A percentile compares a stretch with the other conserved stretches of the same genome.
These are phyloP conservation scores for Sporothrix euskadiensis DNA, from an alignment of 2,329 filamentous ascomycete species.

Conservation along the genomic window DNA sequence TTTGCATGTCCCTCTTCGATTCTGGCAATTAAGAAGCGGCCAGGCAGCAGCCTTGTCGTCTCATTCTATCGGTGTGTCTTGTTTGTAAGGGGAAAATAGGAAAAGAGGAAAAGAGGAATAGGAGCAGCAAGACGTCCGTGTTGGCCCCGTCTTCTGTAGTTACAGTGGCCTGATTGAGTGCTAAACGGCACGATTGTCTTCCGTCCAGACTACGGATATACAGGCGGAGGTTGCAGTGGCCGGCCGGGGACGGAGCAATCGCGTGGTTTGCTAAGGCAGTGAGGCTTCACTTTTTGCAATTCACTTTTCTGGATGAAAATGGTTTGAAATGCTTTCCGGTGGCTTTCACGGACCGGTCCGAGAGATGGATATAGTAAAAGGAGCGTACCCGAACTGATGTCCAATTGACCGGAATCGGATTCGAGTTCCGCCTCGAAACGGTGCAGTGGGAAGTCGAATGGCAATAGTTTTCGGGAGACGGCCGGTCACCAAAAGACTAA, in stretches of 20 bases:
- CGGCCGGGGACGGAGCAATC: not conserved
- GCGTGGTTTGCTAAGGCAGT: not conserved
- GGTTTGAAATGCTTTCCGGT: not conserved
- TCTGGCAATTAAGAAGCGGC: conserved; percentile 18
- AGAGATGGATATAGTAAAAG: not conserved
- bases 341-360: not conserved
- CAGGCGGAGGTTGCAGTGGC: not conserved
- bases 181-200: not conserved
- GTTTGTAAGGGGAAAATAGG: too few species aligned
- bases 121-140: not conserved
- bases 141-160: not conserved
- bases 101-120: too few species aligned
- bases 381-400: not conserved
- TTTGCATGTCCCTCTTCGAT: not conserved
- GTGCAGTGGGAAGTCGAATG: not conserved
- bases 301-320: not conserved
- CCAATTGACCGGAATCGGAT: conserved; percentile 15
- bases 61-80: too few species aligned
- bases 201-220: not conserved
- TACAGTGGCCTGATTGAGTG: not conserved
- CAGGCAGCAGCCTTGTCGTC: conserved; percentile 1
- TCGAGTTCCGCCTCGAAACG: not conserved
- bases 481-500: not conserved
- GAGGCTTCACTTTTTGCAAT: not conserved
- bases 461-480: not conserved